Percentiles rank a stretch among this genome's conserved stretches.
phyloP scores from a whole-genome alignment of 2,329 filamentous ascomycete species.

The Clonostachys chloroleuca region DNA sequence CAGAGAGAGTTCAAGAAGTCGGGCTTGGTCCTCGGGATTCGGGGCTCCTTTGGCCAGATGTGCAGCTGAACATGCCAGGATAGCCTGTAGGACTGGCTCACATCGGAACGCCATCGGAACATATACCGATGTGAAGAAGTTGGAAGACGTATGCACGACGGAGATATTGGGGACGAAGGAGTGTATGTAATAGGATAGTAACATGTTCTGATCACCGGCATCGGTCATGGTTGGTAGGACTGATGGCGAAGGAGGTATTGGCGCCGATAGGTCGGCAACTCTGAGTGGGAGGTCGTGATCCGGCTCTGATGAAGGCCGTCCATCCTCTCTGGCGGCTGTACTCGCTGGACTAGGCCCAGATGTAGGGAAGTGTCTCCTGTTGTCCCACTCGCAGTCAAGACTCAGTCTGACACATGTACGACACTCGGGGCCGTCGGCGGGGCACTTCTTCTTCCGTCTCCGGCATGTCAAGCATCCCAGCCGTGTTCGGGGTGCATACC shows the following conservation, averaged over 20 bases:
- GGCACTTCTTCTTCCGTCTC: conserved; percentile 2
- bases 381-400: conserved; percentile 2
- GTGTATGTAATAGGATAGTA: conserved; percentile 5
- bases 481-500: conserved; percentile 2
- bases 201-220: not conserved
- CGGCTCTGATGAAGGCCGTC: too few species aligned
- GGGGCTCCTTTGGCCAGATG: conserved; percentile 1
- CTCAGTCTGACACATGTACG: conserved; percentile 2
- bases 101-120: conserved; percentile 5
- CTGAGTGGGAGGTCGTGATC: too few species aligned
- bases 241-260: not conserved
- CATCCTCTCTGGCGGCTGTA: too few species aligned
- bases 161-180: not conserved
- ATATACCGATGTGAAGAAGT: not conserved
- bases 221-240: not conserved
- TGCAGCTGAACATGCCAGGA: conserved; percentile 2
- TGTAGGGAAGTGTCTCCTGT: not conserved
- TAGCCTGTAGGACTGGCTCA: not conserved
- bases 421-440: not conserved
- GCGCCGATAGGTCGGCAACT: too few species aligned
- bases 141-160: not conserved
- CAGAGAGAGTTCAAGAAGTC: not conserved
- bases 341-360: too few species aligned
- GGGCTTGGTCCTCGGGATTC: not conserved
- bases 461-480: conserved; percentile 5